A percentile compares a stretch with the other conserved stretches of the same genome.
Evolutionary conservation across 2,329 filamentous ascomycete genomes (phyloP).

Genomic region (Hypoxylon sp.): DNA sequence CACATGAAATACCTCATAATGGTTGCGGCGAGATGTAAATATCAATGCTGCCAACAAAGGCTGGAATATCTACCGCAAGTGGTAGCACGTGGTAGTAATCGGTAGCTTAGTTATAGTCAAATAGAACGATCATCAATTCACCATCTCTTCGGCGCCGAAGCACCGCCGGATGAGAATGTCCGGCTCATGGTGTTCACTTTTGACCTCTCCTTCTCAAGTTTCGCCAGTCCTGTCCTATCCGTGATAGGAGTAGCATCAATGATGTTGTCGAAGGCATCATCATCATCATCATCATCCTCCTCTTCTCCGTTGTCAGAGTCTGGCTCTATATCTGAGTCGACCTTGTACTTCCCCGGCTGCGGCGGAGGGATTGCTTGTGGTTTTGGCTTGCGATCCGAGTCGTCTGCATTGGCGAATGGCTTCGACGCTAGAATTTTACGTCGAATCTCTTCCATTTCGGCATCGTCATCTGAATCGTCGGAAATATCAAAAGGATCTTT

Average conservation of each 20-base stretch:
- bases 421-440: slow-evolving; percentile 91
- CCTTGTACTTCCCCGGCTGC: slow-evolving; percentile 56
- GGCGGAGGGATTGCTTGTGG: slow-evolving; percentile 71
- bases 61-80: too few species aligned
- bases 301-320: slow-evolving; percentile 71
- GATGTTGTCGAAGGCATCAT: slow-evolving; percentile 89
- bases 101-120: too few species aligned
- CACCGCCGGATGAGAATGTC: slow-evolving; percentile 60
- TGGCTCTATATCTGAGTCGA: slow-evolving; percentile 73
- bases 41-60: too few species aligned
- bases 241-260: slow-evolving; percentile 91
- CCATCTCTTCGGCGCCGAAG: slow-evolving; percentile 59
- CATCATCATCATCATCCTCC: slow-evolving; percentile 53
- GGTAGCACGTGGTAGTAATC: too few species aligned
- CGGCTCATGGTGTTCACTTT: slow-evolving; percentile 57
- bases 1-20: too few species aligned
- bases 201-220: slow-evolving; percentile 64
- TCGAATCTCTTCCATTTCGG: slow-evolving; percentile 90
- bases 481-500: slow-evolving; percentile 79
- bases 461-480: slow-evolving; percentile 76
- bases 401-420: slow-evolving; percentile 74
- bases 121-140: slow-evolving; percentile 43
- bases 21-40: too few species aligned
- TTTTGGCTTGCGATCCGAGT: slow-evolving; percentile 59
- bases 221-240: slow-evolving; percentile 76